Base-by-base conservation (phyloP, 768 basidiomycete genomes). In the Tylopilus vinaceipallidus region DNA sequence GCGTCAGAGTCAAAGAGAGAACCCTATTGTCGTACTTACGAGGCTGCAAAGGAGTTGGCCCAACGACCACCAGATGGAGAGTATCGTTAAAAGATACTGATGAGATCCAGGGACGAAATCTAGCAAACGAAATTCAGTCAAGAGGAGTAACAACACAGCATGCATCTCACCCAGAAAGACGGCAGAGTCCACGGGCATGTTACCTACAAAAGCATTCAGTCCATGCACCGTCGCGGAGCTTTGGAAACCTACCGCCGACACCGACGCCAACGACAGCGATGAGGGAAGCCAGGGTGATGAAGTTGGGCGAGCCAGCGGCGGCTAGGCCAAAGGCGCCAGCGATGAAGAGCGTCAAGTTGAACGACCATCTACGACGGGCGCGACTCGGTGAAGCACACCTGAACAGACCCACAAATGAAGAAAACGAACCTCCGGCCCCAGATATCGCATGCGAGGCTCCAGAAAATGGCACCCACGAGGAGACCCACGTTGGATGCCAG, bases 51-150 rank as follows among this genome's bases (percentile, higher is more conserved):
- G 47, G 6, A 83, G 69, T 58, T 80, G 79, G 4, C 82, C 83
- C 22, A 82, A 58, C 16, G 73, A 75, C 80, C 80, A 84, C 77
- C 77, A 83, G 14, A 82, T 73, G 1, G 79, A 78, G 20, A 84
- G 64, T 41, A 82, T 59, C 1, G 81, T 82, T 38, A 84, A 63
- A 30, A 83, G 69, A 53, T 80, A 83, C 52, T 84, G 82, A 52
- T 82, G 79, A 9, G 74, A 72, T 20, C 71, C 72, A 6, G 80
- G 80, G 5, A 79, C 54, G 33, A 78, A 75, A 57, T 81, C 83
- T 74, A 60, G 40, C 33, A 57, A 45, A n/a, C 22, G 9, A 62
- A 51, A 11, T 33, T 53, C 42, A 59, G 22, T 34, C 4, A 17
- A 23, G 17, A 2, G 23, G 9, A 54, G n/a, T n/a, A n/a, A n/a